These are phyloP conservation scores for Colletotrichum sp. DNA, from an alignment of 2,329 filamentous ascomycete genomes.

Conservation along the genomic window DNA sequence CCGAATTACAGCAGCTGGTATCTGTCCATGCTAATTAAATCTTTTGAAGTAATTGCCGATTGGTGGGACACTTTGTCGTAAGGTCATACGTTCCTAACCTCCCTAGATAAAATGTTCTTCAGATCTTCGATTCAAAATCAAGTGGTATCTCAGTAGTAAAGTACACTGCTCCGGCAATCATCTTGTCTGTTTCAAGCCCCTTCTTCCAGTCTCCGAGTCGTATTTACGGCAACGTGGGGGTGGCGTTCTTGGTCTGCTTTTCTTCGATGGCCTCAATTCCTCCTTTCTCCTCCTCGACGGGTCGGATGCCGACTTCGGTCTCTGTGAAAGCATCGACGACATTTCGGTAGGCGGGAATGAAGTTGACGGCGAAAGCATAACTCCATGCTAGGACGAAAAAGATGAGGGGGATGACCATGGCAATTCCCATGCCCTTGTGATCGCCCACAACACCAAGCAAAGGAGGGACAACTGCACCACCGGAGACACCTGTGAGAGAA, in stretches of 20 bases:
- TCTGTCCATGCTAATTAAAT: background rate
- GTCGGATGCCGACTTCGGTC: conserved; percentile 46
- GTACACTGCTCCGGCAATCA: background rate
- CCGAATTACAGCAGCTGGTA: background rate
- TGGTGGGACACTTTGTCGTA: background rate
- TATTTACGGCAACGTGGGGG: background rate
- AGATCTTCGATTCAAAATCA: background rate
- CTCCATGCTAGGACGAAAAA: conserved; percentile 63
- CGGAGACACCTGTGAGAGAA: conserved; percentile 63
- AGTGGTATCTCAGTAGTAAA: background rate
- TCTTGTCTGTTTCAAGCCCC: too few species aligned
- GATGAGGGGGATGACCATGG: conserved; percentile 69
- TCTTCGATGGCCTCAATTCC: conserved; percentile 9
- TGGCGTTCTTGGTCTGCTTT: background rate
- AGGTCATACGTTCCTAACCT: background rate
- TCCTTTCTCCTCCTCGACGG: conserved; percentile 16
- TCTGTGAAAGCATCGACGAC: conserved; percentile 64
- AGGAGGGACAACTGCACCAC: conserved; percentile 77
- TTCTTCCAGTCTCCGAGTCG: too few species aligned
- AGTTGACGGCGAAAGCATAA: conserved; percentile 69
- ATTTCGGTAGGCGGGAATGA: conserved; percentile 65
- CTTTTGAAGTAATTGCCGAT: background rate
- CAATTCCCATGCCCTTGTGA: conserved; percentile 51
- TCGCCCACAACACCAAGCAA: conserved; percentile 70
- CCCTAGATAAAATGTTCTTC: background rate